phyloP scores from a whole-genome alignment of 441 rosid species.

The Croton laevigatus region DNA sequence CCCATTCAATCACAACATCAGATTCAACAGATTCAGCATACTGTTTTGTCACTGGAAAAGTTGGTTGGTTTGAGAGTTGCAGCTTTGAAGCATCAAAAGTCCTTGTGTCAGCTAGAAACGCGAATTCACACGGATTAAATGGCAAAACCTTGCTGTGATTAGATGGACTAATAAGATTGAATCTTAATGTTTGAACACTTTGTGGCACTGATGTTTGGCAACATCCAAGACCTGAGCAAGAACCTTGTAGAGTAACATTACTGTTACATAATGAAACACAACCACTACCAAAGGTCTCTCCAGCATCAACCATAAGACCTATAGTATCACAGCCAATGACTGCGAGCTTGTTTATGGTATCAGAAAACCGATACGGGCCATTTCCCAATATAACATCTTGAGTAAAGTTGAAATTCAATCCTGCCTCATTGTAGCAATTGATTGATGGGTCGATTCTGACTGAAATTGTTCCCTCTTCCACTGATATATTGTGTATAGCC shows the following conservation, averaged over 20 bases:
- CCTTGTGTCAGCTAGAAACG: slow-evolving; percentile 24
- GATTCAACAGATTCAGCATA: background rate
- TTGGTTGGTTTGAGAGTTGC: background rate
- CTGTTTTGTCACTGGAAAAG: background rate
- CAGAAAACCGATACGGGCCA: slow-evolving; percentile 17
- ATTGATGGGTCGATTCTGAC: background rate
- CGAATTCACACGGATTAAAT: slow-evolving; percentile 26
- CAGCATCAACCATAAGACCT: background rate
- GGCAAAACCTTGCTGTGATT: background rate
- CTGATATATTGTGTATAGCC: slow-evolving; percentile 14
- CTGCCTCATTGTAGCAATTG: slow-evolving; percentile 6
- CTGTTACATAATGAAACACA: slow-evolving; percentile 18
- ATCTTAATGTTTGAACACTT: background rate
- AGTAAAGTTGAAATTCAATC: accelerated
- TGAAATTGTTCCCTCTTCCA: slow-evolving; percentile 16
- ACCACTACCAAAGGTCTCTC: slow-evolving; percentile 4
- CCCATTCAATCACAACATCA: slow-evolving; percentile 25
- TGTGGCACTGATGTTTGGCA: slow-evolving; percentile 22
- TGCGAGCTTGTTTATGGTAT: slow-evolving; percentile 19
- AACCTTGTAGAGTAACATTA: background rate
- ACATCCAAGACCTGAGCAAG: slow-evolving; percentile 27
- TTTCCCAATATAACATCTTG: background rate
- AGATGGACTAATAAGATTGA: background rate
- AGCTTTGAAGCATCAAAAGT: slow-evolving; percentile 5
- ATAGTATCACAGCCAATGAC: slow-evolving; percentile 25